Evolutionary conservation across 768 basidiomycete species (phyloP).

Genomic region (Chalciporus pseudorubinellus): DNA sequence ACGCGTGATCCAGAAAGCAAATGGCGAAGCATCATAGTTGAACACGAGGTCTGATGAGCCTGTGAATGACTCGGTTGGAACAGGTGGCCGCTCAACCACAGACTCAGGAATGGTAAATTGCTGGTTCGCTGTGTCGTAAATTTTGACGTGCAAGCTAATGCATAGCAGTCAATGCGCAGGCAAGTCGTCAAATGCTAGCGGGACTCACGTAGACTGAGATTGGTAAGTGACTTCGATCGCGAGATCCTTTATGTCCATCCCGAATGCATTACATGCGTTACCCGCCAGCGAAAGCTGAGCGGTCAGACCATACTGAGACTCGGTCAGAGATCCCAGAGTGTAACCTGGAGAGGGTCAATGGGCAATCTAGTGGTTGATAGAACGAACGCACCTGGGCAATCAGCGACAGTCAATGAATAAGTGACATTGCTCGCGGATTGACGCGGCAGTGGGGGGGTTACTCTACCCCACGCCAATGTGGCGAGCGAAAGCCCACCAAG

Average conservation of each 20-base stretch:
- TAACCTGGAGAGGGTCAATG: conserved; percentile 45
- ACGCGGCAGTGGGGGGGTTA: conserved; percentile 10
- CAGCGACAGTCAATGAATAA: conserved; percentile 30
- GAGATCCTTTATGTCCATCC: conserved; percentile 53
- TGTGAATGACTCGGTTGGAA: conserved; percentile 34
- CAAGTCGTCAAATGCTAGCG: neutral
- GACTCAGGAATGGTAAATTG: conserved; percentile 68
- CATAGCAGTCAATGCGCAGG: neutral
- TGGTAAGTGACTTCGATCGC: conserved; percentile 71
- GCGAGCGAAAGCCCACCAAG: conserved; percentile 8
- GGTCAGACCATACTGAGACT: conserved; percentile 48
- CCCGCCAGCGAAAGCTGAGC: conserved; percentile 57
- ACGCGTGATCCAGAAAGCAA: conserved; percentile 80
- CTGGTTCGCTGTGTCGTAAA: conserved; percentile 55
- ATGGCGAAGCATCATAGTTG: conserved; percentile 61
- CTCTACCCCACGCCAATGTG: neutral
- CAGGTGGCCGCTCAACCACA: conserved; percentile 44
- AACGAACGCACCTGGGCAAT: conserved; percentile 28
- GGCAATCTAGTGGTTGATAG: neutral
- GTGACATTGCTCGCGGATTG: neutral
- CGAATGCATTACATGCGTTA: conserved; percentile 62
- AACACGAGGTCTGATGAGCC: conserved; percentile 62
- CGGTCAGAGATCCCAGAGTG: conserved; percentile 41
- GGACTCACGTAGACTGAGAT: conserved; percentile 44
- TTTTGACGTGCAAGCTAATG: conserved; percentile 62